These are phyloP conservation scores for Boletus fagicola DNA, from an alignment of 768 basidiomycete species.

Conservation along the genomic window DNA sequence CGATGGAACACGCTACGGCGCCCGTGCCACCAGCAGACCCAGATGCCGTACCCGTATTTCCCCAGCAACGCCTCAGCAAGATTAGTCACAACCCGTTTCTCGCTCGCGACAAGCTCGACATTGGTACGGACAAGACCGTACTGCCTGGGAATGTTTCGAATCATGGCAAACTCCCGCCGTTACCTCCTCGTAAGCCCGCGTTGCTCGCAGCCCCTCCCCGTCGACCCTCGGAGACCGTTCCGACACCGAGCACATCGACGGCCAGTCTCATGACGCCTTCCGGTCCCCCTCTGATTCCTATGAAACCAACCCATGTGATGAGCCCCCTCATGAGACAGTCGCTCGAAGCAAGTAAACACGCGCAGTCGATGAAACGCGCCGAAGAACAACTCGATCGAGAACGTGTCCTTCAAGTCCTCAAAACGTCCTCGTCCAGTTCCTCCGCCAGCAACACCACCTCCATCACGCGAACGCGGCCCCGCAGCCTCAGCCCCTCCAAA, in stretches of 20 bases:
- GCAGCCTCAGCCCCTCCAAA: conserved; percentile 35
- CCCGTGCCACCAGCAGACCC: conserved; percentile 3
- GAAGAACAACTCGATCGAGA: conserved; percentile 69
- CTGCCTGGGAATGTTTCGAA: not conserved
- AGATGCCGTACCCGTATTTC: not conserved
- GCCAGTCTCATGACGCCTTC: conserved; percentile 2
- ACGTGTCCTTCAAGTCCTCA: conserved; percentile 67
- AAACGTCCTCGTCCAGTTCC: conserved; percentile 48
- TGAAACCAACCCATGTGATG: conserved; percentile 44
- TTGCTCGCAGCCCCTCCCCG: conserved; percentile 16
- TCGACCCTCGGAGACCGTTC: conserved; percentile 20
- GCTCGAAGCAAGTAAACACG: conserved; percentile 69
- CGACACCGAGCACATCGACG: conserved; percentile 2
- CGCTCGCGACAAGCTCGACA: conserved; percentile 21
- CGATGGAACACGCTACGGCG: conserved; percentile 13
- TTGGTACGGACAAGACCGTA: conserved; percentile 7
- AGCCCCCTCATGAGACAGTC: conserved; percentile 71
- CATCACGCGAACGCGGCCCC: conserved; percentile 23
- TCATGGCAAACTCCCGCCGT: conserved; percentile 28
- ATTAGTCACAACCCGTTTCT: conserved; percentile 35
- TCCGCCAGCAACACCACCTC: conserved; percentile 11
- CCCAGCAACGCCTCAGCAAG: conserved; percentile 19
- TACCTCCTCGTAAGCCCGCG: conserved; percentile 39
- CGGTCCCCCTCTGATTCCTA: conserved; percentile 23
- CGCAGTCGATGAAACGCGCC: conserved; percentile 65